Conservation (phyloP, 164 flowering plant species). For the Piper betle region DNA sequence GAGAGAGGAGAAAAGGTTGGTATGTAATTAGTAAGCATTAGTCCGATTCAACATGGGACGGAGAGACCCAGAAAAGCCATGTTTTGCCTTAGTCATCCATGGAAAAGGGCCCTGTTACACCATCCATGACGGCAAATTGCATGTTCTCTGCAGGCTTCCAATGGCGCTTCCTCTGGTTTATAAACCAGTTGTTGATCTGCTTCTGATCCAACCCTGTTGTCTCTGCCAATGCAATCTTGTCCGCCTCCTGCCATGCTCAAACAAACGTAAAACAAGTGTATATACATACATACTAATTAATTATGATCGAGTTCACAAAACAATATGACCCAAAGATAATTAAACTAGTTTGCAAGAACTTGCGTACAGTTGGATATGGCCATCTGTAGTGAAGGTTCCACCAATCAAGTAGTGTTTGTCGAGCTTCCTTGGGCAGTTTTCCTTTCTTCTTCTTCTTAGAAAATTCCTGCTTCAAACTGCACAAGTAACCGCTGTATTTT, state of each 20-base stretch:
- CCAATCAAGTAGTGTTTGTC: conserved; percentile 52
- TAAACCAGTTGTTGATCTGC: conserved; percentile 66
- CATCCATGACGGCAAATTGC: conserved; percentile 51
- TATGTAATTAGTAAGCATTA: too few relatives aligned
- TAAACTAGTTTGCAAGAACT: background rate
- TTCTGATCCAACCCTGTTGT: conserved; percentile 51
- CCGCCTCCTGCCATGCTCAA: conserved; percentile 34
- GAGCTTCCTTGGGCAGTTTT: conserved; percentile 60
- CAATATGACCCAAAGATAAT: too few relatives aligned
- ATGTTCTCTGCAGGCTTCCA: conserved; percentile 72
- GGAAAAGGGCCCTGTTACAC: background rate
- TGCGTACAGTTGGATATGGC: conserved; percentile 64
- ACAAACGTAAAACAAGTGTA: too few relatives aligned
- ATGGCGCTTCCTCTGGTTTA: conserved; percentile 59
- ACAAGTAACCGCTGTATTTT: conserved; percentile 49
- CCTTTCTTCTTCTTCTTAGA: conserved; percentile 42
- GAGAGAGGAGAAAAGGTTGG: too few relatives aligned
- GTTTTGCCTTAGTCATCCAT: too few relatives aligned
- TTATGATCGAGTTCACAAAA: too few relatives aligned
- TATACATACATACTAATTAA: too few relatives aligned
- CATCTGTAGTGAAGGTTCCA: conserved; percentile 63
- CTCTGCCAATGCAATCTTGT: conserved; percentile 43
- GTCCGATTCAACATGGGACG: too few relatives aligned
- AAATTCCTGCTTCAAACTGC: conserved; percentile 25
- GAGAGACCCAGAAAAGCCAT: too few relatives aligned